Evolutionary conservation across 305 asterid genomes (phyloP).

Genomic region (Rubia peregrina): DNA sequence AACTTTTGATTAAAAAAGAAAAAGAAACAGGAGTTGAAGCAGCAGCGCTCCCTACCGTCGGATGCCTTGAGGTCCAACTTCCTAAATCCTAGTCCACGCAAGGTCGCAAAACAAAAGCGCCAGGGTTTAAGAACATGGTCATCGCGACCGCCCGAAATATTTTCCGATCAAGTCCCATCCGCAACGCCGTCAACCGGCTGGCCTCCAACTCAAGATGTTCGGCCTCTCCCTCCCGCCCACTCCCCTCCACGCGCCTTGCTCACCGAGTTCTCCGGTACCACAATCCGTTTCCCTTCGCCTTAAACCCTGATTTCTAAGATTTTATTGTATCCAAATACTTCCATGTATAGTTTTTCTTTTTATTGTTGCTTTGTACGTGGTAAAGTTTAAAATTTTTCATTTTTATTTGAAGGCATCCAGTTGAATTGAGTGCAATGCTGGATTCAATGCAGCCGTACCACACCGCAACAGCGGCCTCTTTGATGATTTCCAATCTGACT

Average conservation of each 20-base stretch:
- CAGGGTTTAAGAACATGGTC: slow-evolving; percentile 33
- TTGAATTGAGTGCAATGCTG: slow-evolving; percentile 74
- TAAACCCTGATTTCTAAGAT: not conserved
- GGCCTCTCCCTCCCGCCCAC: slow-evolving; percentile 54
- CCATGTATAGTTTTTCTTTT: not conserved
- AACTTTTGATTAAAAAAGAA: too few relatives aligned
- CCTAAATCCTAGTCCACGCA: not conserved
- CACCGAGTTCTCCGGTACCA: slow-evolving; percentile 62
- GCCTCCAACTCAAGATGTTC: slow-evolving; percentile 51
- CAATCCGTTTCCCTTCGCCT: not conserved
- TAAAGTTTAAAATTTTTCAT: too few relatives aligned
- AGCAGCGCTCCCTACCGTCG: too few relatives aligned
- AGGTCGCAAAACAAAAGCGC: not conserved
- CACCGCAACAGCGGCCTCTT: slow-evolving; percentile 77
- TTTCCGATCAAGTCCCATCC: slow-evolving; percentile 57
- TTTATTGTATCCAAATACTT: not conserved
- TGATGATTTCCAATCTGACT: slow-evolving; percentile 92
- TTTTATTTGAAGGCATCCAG: slow-evolving; percentile 50
- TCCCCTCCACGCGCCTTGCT: slow-evolving; percentile 49
- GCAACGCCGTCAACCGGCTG: slow-evolving; percentile 47
- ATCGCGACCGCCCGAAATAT: slow-evolving; percentile 51
- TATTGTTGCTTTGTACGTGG: not conserved
- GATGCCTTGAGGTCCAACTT: not conserved
- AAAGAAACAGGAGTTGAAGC: too few relatives aligned
- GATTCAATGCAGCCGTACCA: slow-evolving; percentile 90